A percentile compares a stretch with the other conserved stretches of the same genome.
Conservation (phyloP, 441 rosid genomes). For the Kokia cookei region DNA sequence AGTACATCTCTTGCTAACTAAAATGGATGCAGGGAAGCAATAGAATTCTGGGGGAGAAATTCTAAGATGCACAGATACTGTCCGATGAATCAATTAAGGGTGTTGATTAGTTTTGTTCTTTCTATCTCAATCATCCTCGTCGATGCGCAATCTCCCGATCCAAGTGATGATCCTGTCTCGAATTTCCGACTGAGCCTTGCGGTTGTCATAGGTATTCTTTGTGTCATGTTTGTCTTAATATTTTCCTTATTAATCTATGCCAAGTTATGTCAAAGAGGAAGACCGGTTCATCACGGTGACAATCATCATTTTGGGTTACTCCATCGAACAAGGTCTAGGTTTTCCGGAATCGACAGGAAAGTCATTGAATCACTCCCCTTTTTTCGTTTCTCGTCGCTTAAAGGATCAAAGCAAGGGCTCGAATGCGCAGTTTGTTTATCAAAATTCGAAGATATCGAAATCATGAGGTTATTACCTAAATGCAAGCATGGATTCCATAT, state of each 20-base stretch:
- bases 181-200: slow-evolving; percentile 73
- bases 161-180: slow-evolving; percentile 18
- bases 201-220: slow-evolving; percentile 69
- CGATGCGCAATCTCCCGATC: slow-evolving; percentile 32
- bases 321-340: slow-evolving; percentile 33
- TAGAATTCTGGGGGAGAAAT: not conserved
- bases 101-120: not conserved
- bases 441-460: slow-evolving; percentile 53
- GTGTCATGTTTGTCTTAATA: slow-evolving; percentile 54
- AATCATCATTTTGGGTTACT: slow-evolving; percentile 13
- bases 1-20: not conserved
- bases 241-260: slow-evolving; percentile 58
- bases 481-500: slow-evolving; percentile 66
- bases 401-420: slow-evolving; percentile 52
- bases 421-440: slow-evolving; percentile 67
- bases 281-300: not conserved
- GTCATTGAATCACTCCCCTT: slow-evolving; percentile 60
- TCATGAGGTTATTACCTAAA: slow-evolving; percentile 47
- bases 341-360: slow-evolving; percentile 61
- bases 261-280: slow-evolving; percentile 49
- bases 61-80: not conserved
- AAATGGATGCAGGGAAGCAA: not conserved
- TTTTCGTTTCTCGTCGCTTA: slow-evolving; percentile 52
- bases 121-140: slow-evolving; percentile 17
- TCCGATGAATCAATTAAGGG: slow-evolving; percentile 34